These are phyloP conservation scores for Phycomyces blakesleeanus DNA, from an alignment of 192 early-diverging fungal species.

Conservation along the genomic window DNA sequence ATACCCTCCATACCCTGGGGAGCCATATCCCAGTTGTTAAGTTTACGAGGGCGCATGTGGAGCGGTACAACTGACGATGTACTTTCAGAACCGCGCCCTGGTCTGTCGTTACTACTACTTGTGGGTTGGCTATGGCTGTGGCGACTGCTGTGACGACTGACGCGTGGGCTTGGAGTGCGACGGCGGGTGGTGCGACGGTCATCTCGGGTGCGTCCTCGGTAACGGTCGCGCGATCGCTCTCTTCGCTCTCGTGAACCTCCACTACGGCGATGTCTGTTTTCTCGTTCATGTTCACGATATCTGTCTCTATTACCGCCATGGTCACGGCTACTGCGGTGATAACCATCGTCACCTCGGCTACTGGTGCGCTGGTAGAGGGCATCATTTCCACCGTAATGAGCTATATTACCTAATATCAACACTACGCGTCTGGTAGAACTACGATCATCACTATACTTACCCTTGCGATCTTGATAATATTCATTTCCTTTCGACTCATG, in stretches of 20 bases:
- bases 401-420: too few relatives aligned
- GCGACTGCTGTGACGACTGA: conserved; percentile 19
- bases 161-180: conserved; percentile 16
- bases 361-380: neutral
- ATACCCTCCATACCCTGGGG: conserved; percentile 88
- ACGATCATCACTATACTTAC: neutral
- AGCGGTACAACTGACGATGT: conserved; percentile 60
- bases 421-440: too few relatives aligned
- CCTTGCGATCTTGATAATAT: conserved; percentile 1
- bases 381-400: neutral
- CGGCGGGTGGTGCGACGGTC: conserved; percentile 42
- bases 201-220: conserved; percentile 20
- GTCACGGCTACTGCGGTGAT: conserved; percentile 11
- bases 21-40: conserved; percentile 90
- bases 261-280: conserved; percentile 1
- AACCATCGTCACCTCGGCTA: neutral
- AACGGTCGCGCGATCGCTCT: conserved; percentile 10
- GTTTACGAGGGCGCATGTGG: conserved; percentile 70
- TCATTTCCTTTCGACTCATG: conserved; percentile 3
- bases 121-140: conserved; percentile 34
- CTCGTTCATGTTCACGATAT: conserved; percentile 12
- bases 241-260: conserved; percentile 11
- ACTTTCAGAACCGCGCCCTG: conserved; percentile 27
- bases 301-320: neutral
- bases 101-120: conserved; percentile 37